Conservation (phyloP, 768 basidiomycete genomes). For the Lactarius tabidus region DNA sequence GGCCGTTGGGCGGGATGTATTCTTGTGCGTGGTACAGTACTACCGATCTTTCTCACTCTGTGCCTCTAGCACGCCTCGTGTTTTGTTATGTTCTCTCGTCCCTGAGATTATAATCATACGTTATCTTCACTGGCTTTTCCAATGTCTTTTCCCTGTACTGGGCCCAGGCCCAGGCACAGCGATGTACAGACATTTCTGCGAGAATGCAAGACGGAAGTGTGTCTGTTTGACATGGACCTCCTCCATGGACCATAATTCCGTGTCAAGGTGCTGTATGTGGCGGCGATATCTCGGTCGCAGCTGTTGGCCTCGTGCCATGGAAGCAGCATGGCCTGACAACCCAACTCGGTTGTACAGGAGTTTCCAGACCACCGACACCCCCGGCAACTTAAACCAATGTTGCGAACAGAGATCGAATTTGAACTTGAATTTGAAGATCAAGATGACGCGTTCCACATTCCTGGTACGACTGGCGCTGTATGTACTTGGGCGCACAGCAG, state of each 20-base stretch:
- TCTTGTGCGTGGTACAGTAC: too few species aligned
- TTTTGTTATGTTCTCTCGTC: not conserved
- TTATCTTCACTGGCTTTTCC: not conserved
- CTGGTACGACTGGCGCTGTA: too few species aligned
- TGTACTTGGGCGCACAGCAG: too few species aligned
- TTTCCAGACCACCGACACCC: too few species aligned
- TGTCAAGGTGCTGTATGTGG: too few species aligned
- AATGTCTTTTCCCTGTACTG: not conserved
- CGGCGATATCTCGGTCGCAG: too few species aligned
- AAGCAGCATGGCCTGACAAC: not conserved
- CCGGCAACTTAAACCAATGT: too few species aligned
- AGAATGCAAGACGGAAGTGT: not conserved
- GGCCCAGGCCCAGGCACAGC: not conserved
- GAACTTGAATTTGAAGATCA: too few species aligned
- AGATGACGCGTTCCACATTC: too few species aligned
- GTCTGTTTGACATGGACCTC: not conserved
- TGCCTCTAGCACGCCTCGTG: not conserved
- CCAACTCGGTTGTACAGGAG: not conserved
- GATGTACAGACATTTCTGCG: not conserved
- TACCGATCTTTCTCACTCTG: not conserved
- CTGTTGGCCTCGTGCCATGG: too few species aligned
- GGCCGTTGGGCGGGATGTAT: not conserved
- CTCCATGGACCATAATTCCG: not conserved
- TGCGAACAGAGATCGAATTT: too few species aligned
- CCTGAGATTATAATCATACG: not conserved